Evolutionary conservation across 306 rosid genomes (phyloP), one percentile per base, ranked within the genome.

Genomic region (Fragaria nilgerrensis): DNA sequence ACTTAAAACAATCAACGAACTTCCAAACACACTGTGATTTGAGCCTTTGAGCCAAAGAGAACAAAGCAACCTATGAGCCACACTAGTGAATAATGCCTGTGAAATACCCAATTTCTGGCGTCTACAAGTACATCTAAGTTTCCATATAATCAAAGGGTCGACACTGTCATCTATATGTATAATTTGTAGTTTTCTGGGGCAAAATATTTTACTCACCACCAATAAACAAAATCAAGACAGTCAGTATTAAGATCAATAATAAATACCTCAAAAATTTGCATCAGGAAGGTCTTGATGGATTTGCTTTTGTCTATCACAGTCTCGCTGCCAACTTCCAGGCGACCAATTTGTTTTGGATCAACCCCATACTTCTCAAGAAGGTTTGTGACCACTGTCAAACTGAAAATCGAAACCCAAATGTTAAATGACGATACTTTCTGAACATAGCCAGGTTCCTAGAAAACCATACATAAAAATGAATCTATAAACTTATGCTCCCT

Each of bases 271-370:
- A 96, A 96, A 73, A 96, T 92, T 82, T 86, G 92, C 99, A 96
- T 96, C 82, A 92, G 87, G 89, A 96, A 92, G 74, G 99, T 91
- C 94, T 96, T 96, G 76, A 96, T 92, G 67, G 99, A 96, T 80
- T 96, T 96, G 91, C 99, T 96, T 85, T 96, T 96, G 93, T 96
- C 99, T 75, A 96, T 92, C 75, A 92, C 98, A 70, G 99, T 96
- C 89, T 96, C 99, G 16, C 97, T 96, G 76, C 99, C 99, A 44
- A 96, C 99, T 90, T 92, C 99, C 63, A 96, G 84, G 55, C 99
- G 99, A 79, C 99, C 99, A 85, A 95, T 92, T 87, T 92, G 96
- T 84, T 92, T 89, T 78, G 96, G 92, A 73, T 96, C 96, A 84
- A 96, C 74, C 67, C 78, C 89, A 82, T 92, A 96, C 77, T 96